Percentiles rank a stretch among this genome's conserved stretches.
These are phyloP conservation scores for Botrytis hyacinthi DNA, from an alignment of 2,329 filamentous ascomycete species.

Conservation along the genomic window DNA sequence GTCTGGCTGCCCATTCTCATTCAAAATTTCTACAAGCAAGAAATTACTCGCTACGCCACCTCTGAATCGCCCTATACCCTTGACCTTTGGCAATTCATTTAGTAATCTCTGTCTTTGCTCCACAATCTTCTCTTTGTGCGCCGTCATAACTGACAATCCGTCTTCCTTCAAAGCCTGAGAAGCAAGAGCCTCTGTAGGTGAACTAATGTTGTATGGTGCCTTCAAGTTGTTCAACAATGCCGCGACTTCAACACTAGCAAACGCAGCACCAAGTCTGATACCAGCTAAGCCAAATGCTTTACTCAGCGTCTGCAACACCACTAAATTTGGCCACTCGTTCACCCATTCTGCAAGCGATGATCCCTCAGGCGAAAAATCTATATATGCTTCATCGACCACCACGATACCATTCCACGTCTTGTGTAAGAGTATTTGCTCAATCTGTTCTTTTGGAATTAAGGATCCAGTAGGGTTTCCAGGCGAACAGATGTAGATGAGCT, in stretches of 20 bases:
- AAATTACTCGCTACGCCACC: slow-evolving; percentile 87
- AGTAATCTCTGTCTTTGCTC: slow-evolving; percentile 76
- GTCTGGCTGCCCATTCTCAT: slow-evolving; percentile 69
- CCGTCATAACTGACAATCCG: slow-evolving; percentile 71
- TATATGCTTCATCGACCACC: slow-evolving; percentile 91
- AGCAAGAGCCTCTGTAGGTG: slow-evolving; percentile 80
- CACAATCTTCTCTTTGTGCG: slow-evolving; percentile 67
- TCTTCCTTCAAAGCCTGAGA: slow-evolving; percentile 64
- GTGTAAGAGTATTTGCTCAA: slow-evolving; percentile 74
- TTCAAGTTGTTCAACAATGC: slow-evolving; percentile 85
- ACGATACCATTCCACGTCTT: slow-evolving; percentile 94
- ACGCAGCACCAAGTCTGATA: slow-evolving; percentile 85
- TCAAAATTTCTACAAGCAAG: slow-evolving; percentile 82
- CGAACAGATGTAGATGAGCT: slow-evolving; percentile 88
- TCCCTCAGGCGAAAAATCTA: slow-evolving; percentile 82
- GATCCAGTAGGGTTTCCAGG: slow-evolving; percentile 92
- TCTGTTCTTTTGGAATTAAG: slow-evolving; percentile 70
- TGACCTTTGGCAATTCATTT: slow-evolving; percentile 67
- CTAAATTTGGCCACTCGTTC: slow-evolving; percentile 86
- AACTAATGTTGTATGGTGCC: slow-evolving; percentile 93
- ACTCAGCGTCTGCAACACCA: slow-evolving; percentile 97
- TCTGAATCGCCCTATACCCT: slow-evolving; percentile 75
- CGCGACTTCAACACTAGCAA: slow-evolving; percentile 72
- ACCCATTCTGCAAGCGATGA: slow-evolving; percentile 90
- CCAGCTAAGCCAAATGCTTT: slow-evolving; percentile 96